phyloP scores from a whole-genome alignment of 2,329 filamentous ascomycete genomes.

The Neofusicoccum kwambonambiense region DNA sequence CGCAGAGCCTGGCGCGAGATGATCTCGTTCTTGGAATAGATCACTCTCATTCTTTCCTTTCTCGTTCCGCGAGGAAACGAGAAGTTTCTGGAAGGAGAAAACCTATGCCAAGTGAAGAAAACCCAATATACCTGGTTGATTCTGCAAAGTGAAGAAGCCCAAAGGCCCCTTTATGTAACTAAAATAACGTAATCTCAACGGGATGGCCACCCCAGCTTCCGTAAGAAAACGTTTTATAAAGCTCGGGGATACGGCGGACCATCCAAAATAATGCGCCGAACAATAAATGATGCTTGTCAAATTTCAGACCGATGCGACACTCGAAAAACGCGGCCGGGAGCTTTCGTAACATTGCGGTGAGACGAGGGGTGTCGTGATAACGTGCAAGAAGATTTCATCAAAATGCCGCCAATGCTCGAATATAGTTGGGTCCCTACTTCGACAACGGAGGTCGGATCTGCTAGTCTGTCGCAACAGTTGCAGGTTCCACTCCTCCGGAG shows the following conservation, averaged over 20 bases:
- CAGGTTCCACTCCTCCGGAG: not conserved
- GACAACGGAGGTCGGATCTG: not conserved
- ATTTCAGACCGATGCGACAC: not conserved
- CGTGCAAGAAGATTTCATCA: not conserved
- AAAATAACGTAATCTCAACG: not conserved
- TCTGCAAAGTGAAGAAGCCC: constrained; percentile 18
- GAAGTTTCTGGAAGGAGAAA: constrained; percentile 3
- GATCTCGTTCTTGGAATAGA: not conserved
- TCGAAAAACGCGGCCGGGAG: not conserved
- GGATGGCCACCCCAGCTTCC: not conserved
- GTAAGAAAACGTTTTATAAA: not conserved
- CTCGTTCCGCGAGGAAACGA: not conserved
- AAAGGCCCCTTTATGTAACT: constrained; percentile 1
- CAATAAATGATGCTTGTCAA: constrained; percentile 7
- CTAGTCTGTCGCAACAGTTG: not conserved
- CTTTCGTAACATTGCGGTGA: not conserved
- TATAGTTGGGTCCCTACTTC: constrained; percentile 2
- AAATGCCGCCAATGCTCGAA: not conserved
- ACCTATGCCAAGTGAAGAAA: not conserved
- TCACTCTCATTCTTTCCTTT: not conserved
- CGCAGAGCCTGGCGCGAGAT: not conserved
- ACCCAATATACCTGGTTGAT: constrained; percentile 23
- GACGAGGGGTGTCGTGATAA: constrained; percentile 8
- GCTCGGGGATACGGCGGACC: not conserved
- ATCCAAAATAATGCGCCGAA: constrained; percentile 12